Evolutionary conservation across 306 rosid genomes (phyloP).

Genomic region (Sphenostylis stenocarpa): DNA sequence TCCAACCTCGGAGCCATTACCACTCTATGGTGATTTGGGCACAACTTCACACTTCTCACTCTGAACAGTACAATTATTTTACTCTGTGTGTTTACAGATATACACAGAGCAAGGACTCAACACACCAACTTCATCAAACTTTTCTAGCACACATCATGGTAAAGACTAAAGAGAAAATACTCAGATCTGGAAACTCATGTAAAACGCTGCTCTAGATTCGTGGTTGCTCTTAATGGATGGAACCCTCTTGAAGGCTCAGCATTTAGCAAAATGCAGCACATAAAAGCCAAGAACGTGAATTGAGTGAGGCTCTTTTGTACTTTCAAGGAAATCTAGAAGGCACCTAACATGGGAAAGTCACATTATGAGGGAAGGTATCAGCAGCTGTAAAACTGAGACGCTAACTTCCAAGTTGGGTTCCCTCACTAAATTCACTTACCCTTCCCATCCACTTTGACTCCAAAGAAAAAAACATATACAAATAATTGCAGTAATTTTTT

Average conservation of each 20-base stretch:
- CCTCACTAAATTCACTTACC: constrained; percentile 38
- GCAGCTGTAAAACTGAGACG: constrained; percentile 66
- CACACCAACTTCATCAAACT: constrained; percentile 35
- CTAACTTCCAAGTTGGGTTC: constrained; percentile 52
- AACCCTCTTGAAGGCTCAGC: constrained; percentile 38
- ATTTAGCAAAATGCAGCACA: constrained; percentile 49
- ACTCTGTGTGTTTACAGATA: background rate
- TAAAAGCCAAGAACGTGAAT: constrained; percentile 33
- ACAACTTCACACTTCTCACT: constrained; percentile 20
- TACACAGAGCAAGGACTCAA: background rate
- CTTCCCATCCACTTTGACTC: constrained; percentile 30
- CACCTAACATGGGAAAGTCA: constrained; percentile 60
- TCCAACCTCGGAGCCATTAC: constrained; percentile 81
- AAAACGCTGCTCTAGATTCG: constrained; percentile 33
- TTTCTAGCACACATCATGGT: constrained; percentile 11
- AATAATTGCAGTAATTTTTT: background rate
- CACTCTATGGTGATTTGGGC: background rate
- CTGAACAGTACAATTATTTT: background rate
- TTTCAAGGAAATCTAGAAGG: constrained; percentile 34
- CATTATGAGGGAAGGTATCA: constrained; percentile 88
- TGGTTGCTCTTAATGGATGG: constrained; percentile 22
- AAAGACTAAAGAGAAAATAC: constrained; percentile 30
- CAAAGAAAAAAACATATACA: background rate
- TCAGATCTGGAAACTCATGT: constrained; percentile 59
- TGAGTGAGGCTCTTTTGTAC: constrained; percentile 37